Percentiles rank a stretch among this genome's conserved stretches.
Evolutionary conservation across 116 monocot genomes (phyloP).

Genomic region (Trichopus zeylanicus): DNA sequence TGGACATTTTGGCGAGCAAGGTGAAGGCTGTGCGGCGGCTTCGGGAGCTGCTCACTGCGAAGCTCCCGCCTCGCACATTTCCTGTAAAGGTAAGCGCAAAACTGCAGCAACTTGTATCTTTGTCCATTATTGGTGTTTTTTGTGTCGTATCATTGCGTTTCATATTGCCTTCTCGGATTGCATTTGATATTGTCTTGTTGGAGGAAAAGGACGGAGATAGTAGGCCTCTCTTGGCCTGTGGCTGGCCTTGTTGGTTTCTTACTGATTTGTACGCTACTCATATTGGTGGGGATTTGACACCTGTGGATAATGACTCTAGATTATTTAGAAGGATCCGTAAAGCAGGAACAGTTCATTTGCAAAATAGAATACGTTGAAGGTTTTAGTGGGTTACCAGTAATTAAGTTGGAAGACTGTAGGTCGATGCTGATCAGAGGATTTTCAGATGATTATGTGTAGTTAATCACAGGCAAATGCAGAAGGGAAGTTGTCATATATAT

Average conservation of each 20-base stretch:
- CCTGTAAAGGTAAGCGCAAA: slow-evolving; percentile 53
- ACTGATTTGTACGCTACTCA: background rate
- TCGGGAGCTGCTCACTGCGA: slow-evolving; percentile 64
- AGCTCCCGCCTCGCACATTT: slow-evolving; percentile 69
- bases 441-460: too few species aligned
- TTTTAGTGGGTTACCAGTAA: too few species aligned
- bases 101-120: background rate
- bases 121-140: background rate
- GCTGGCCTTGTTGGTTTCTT: background rate
- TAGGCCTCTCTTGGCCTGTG: background rate
- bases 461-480: too few species aligned
- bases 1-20: slow-evolving; percentile 55
- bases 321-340: too few species aligned
- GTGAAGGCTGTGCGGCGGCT: slow-evolving; percentile 60
- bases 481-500: too few species aligned
- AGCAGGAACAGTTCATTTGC: too few species aligned
- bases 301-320: background rate
- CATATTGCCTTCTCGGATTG: background rate
- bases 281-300: background rate
- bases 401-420: too few species aligned
- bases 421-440: too few species aligned
- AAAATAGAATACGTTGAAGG: too few species aligned
- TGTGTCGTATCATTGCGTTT: background rate
- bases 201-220: background rate
- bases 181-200: too few species aligned